Evolutionary conservation across 371 early-diverging fungal genomes (phyloP).

Genomic region (Mortierella sp.): DNA sequence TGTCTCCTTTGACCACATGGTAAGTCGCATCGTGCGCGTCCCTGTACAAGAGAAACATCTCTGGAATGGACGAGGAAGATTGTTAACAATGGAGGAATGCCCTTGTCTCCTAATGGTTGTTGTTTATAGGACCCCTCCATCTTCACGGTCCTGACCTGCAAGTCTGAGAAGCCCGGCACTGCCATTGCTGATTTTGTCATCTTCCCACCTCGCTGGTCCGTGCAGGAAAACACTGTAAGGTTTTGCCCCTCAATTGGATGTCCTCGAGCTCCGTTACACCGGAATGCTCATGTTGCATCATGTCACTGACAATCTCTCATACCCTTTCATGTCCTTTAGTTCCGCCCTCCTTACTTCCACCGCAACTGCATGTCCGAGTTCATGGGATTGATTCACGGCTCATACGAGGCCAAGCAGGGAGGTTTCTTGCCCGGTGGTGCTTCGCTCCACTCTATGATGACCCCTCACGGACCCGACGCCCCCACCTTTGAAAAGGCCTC

Average conservation of each 20-base stretch:
- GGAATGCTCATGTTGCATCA: too few species aligned
- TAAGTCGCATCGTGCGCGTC: conserved; percentile 46
- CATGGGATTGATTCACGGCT: conserved; percentile 94
- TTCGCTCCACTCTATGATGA: conserved; percentile 87
- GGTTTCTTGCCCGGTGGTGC: conserved; percentile 95
- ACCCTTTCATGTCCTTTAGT: conserved; percentile 50
- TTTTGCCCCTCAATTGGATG: background rate
- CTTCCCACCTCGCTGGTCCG: conserved; percentile 97
- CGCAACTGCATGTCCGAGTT: conserved; percentile 96
- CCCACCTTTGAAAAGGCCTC: conserved; percentile 83
- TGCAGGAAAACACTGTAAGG: conserved; percentile 84
- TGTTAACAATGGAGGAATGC: too few species aligned
- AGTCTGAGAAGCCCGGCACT: conserved; percentile 87
- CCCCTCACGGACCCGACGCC: conserved; percentile 95
- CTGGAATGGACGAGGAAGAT: background rate
- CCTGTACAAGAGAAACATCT: too few species aligned
- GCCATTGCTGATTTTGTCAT: conserved; percentile 97
- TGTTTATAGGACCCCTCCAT: conserved; percentile 87
- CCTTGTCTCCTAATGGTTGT: background rate
- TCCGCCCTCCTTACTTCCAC: conserved; percentile 96
- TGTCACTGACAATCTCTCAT: background rate
- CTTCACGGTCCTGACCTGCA: conserved; percentile 94
- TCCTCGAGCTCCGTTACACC: too few species aligned
- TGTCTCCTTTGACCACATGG: conserved; percentile 91
- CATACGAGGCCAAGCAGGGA: conserved; percentile 94